Evolutionary conservation across 2,329 filamentous ascomycete species (phyloP), one percentile per base, ranked within the genome.

Genomic region (Diplocarpon mali): DNA sequence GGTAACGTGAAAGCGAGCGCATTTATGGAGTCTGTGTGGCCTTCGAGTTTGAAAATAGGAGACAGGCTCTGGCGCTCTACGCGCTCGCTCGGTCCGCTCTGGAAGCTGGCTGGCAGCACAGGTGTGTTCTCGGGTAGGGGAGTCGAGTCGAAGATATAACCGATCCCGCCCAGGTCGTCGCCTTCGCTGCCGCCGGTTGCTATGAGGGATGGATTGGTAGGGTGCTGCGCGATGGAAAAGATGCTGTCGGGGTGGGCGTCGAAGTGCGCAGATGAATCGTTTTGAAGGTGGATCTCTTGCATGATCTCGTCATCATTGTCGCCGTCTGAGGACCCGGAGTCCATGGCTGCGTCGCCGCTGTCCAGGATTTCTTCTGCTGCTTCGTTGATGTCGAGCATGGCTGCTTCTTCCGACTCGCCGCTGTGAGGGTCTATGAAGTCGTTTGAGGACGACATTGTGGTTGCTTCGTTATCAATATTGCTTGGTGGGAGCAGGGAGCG

Each of bases 181-280:
- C 81, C 82, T 42, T 79, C 78, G 44, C 74, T 76, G 52, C 89
- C 92, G 49, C 92, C 92, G 0, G 92, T 95, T 3, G 89, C 83
- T 48, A 96, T 72, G 48, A 96, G 79, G 15, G 80, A 72, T 5
- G 83, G 78, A 60, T 84, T 73, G 6, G 79, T 69, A 3, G 92
- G 92, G 63, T 98, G 92, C 63, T 95, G 87, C 14, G 90, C 87
- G 62, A 98, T 92, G 66, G 85, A 80, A 70, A 95, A 98, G 60
- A 98, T 84, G 49, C 83, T 89, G 72, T 95, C 88, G 56, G 80
- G 83, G 69, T 95, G 87, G 30, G 68, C 66, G 69, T 96, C 92
- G 61, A 96, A 95, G 70, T 94, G 90, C 48, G 87, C 90, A 54
- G 82, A 72, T 53, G 87, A 93, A 71, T 98, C 90, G 71, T 96